A percentile compares a stretch with the other conserved stretches of the same genome.
Conservation (phyloP, 2,329 filamentous ascomycete genomes). For the Ophiostoma himal-ulmi region DNA sequence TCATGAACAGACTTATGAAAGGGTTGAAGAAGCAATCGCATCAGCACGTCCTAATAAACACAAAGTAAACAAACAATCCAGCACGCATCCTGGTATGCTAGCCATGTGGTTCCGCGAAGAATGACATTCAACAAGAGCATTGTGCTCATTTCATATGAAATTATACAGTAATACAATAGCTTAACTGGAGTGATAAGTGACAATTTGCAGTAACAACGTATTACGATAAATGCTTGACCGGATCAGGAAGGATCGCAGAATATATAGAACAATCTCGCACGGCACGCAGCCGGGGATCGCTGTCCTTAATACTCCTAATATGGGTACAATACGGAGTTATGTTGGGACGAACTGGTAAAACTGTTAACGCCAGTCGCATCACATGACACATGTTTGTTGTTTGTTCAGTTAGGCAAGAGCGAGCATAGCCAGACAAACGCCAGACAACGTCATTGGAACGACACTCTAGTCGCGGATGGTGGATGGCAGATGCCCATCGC, state of each 20-base stretch:
- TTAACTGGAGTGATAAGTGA: background rate
- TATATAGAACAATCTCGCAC: slow-evolving; percentile 16
- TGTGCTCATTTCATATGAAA: slow-evolving; percentile 14
- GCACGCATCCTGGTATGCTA: slow-evolving; percentile 6
- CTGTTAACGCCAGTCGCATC: background rate
- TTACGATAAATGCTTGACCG: background rate
- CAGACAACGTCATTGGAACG: background rate
- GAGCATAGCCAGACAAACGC: background rate
- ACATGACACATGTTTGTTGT: background rate
- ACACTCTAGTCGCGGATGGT: background rate
- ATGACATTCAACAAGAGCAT: slow-evolving; percentile 11
- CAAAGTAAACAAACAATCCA: background rate
- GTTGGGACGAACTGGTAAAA: background rate
- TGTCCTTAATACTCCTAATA: slow-evolving; percentile 11
- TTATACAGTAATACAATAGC: background rate
- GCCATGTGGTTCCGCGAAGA: slow-evolving; percentile 3
- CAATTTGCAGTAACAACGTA: background rate
- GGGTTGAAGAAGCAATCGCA: background rate
- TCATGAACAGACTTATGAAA: background rate
- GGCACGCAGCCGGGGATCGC: slow-evolving; percentile 10
- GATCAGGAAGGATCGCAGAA: slow-evolving; percentile 17
- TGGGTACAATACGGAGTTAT: slow-evolving; percentile 9
- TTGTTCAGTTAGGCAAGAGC: background rate
- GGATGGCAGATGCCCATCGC: background rate
- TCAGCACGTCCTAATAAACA: background rate